Evolutionary conservation across 306 rosid species (phyloP).

Genomic region (Fagus sylvatica): DNA sequence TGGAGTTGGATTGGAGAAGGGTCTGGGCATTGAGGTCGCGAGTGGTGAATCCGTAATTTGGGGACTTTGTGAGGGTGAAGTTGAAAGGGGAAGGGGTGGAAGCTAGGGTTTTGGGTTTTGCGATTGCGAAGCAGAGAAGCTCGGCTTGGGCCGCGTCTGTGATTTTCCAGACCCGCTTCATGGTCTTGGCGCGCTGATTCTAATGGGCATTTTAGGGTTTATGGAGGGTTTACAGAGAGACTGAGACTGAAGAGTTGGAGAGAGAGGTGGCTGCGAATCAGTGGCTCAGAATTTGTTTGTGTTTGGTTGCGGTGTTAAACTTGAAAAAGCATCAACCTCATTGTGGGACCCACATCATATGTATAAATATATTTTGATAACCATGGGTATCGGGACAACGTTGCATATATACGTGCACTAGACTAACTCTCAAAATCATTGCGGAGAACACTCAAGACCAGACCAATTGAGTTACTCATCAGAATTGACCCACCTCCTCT

Average conservation of each 20-base stretch:
- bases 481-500: no score
- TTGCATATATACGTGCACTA: no score
- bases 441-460: no score
- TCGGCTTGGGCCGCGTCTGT: constrained; percentile 44
- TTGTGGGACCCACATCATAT: no score
- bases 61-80: constrained; percentile 14
- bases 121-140: constrained; percentile 22
- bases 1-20: constrained; percentile 1
- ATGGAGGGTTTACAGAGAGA: constrained; percentile 1
- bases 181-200: constrained; percentile 16
- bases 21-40: constrained; percentile 26
- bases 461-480: no score
- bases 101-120: constrained; percentile 13
- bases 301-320: no score
- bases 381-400: no score
- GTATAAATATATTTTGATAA: no score
- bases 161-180: constrained; percentile 63
- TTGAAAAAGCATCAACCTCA: no score
- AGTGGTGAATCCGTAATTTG: constrained; percentile 17
- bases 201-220: constrained; percentile 30
- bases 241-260: not conserved
- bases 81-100: constrained; percentile 13
- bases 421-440: no score
- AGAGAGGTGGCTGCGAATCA: no score
- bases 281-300: no score